Evolutionary conservation across 108 stramenopile genomes (phyloP).

Genomic region (Mediolabrus comicus): DNA sequence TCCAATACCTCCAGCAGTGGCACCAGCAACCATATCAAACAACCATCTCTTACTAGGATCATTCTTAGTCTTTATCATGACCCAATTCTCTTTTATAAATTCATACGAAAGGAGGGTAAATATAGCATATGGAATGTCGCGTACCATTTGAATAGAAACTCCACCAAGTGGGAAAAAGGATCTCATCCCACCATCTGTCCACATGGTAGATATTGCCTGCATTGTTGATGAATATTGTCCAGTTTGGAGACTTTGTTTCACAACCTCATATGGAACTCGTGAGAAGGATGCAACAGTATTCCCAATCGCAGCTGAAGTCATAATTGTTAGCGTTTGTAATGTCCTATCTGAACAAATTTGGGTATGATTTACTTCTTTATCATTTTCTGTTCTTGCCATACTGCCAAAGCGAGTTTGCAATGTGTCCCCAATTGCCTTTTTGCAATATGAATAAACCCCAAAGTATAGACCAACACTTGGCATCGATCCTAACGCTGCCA

Average conservation of each 20-base stretch:
- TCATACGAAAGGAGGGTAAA: conserved; percentile 92
- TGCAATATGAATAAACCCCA: conserved; percentile 87
- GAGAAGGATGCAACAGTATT: conserved; percentile 90
- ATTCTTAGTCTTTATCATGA: conserved; percentile 17
- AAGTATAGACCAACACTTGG: conserved; percentile 88
- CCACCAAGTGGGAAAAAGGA: conserved; percentile 89
- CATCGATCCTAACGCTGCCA: conserved; percentile 81
- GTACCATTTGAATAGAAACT: conserved; percentile 85
- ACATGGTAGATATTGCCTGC: conserved; percentile 67
- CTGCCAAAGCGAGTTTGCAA: conserved; percentile 19
- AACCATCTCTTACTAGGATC: conserved; percentile 37
- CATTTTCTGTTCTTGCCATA: conserved; percentile 10
- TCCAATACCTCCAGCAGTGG: conserved; percentile 88
- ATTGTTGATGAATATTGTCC: conserved; percentile 71
- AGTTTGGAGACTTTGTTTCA: conserved; percentile 93
- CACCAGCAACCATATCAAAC: conserved; percentile 86
- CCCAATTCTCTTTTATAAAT: conserved; percentile 69
- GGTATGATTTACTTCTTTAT: background rate
- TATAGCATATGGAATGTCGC: conserved; percentile 97
- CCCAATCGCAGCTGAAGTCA: conserved; percentile 82
- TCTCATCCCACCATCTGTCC: conserved; percentile 50
- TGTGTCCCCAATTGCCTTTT: conserved; percentile 51
- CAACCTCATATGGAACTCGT: conserved; percentile 95
- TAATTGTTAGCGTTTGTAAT: conserved; percentile 59
- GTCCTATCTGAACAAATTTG: conserved; percentile 16